phyloP scores from a whole-genome alignment of 2,329 filamentous ascomycete species.

The Colletotrichum eleusines region DNA sequence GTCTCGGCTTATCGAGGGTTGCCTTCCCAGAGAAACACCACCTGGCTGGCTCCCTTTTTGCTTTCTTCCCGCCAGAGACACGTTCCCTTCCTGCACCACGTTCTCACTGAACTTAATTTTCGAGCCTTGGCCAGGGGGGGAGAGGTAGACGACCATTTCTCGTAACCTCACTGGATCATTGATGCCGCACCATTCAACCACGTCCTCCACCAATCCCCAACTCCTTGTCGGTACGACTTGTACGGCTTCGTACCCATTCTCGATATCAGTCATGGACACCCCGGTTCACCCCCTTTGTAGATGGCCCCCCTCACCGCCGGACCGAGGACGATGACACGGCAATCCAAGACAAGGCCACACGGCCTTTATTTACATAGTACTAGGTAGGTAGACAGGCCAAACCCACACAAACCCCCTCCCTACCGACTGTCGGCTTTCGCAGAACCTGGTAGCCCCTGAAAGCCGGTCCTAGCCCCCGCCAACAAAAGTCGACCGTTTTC shows the following conservation, averaged over 20 bases:
- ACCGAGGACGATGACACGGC: conserved; percentile 12
- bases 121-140: background rate
- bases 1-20: conserved; percentile 2
- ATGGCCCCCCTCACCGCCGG: conserved; percentile 25
- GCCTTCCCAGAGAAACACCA: conserved; percentile 15
- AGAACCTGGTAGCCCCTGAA: conserved; percentile 7
- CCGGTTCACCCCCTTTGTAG: conserved; percentile 25
- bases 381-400: conserved; percentile 26
- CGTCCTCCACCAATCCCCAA: conserved; percentile 21
- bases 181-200: conserved; percentile 28
- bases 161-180: background rate
- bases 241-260: conserved; percentile 13
- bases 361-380: background rate
- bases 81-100: background rate
- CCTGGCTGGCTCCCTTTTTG: conserved; percentile 16
- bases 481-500: conserved; percentile 10
- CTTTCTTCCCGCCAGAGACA: conserved; percentile 16
- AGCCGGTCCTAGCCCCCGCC: conserved; percentile 3
- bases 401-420: conserved; percentile 21
- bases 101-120: conserved; percentile 22
- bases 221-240: conserved; percentile 7
- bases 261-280: conserved; percentile 34
- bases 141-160: conserved; percentile 9
- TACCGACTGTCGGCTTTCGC: conserved; percentile 24
- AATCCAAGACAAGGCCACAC: conserved; percentile 34